Percentiles rank a stretch among this genome's conserved stretches.
These are phyloP conservation scores for Solanum chaucha DNA, from an alignment of 257 asterid species.

Conservation along the genomic window DNA sequence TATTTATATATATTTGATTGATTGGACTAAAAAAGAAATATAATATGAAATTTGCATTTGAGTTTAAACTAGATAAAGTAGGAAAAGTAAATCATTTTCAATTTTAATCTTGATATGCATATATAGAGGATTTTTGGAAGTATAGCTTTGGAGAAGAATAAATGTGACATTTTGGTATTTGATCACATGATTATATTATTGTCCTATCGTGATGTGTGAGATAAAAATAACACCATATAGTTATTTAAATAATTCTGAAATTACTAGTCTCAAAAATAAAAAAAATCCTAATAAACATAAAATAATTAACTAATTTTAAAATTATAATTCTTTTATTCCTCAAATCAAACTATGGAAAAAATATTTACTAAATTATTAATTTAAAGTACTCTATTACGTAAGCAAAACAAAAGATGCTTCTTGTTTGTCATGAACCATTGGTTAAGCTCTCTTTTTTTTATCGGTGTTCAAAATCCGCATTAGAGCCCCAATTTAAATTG, in stretches of 20 bases:
- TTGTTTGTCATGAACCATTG: background rate
- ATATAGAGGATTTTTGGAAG: background rate
- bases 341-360: background rate
- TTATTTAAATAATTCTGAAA: background rate
- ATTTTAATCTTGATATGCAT: background rate
- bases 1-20: background rate
- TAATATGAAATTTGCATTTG: background rate
- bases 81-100: background rate
- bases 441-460: no score
- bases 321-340: background rate
- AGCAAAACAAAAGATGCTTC: background rate
- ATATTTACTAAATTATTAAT: background rate
- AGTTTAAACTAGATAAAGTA: background rate
- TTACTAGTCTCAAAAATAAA: background rate
- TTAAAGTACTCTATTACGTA: background rate
- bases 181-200: background rate
- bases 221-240: background rate
- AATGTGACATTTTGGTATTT: background rate
- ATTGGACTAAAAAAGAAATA: background rate
- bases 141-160: background rate
- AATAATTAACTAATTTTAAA: background rate
- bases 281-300: background rate
- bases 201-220: background rate
- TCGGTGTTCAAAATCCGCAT: no score
- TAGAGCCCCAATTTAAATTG: no score